A percentile compares a stretch with the other conserved stretches of the same genome.
These are phyloP conservation scores for Rhizomucor pusillus DNA, from an alignment of 371 early-diverging fungal genomes.

Conservation along the genomic window DNA sequence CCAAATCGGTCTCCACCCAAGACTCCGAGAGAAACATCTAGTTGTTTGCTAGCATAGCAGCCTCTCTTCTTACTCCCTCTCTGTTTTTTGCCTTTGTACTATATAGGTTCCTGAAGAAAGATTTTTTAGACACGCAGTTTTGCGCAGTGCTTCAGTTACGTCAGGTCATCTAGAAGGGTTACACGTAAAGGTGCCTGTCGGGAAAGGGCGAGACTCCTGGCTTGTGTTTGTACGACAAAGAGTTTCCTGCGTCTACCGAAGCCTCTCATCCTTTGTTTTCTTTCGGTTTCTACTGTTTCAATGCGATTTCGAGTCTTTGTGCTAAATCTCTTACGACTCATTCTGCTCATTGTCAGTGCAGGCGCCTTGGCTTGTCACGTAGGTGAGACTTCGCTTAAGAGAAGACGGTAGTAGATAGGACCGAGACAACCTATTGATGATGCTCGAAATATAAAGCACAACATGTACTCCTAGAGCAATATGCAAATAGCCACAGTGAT, in stretches of 20 bases:
- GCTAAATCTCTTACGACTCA: conserved; percentile 10
- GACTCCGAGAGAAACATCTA: too few relatives aligned
- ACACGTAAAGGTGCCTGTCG: conserved; percentile 3
- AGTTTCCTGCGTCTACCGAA: background rate
- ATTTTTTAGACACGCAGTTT: too few relatives aligned
- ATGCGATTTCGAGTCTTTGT: conserved; percentile 9
- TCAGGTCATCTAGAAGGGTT: conserved; percentile 83
- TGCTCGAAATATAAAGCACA: conserved; percentile 13
- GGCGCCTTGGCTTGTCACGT: conserved; percentile 16
- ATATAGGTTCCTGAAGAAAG: too few relatives aligned
- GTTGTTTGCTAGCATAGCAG: too few relatives aligned
- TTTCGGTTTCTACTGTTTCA: background rate
- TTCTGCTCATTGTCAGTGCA: conserved; percentile 9
- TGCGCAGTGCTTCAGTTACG: conserved; percentile 69
- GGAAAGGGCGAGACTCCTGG: too few relatives aligned
- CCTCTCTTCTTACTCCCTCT: too few relatives aligned
- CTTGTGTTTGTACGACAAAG: too few relatives aligned
- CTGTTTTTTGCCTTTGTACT: too few relatives aligned
- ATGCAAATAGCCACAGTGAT: background rate
- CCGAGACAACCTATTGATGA: too few relatives aligned
- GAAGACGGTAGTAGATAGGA: too few relatives aligned
- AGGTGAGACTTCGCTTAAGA: conserved; percentile 2
- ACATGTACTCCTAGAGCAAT: conserved; percentile 15
- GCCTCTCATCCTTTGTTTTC: conserved; percentile 8
- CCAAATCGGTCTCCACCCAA: too few relatives aligned